Base-by-base conservation (phyloP, 768 basidiomycete genomes). In the Boletus tylopilopsis region DNA sequence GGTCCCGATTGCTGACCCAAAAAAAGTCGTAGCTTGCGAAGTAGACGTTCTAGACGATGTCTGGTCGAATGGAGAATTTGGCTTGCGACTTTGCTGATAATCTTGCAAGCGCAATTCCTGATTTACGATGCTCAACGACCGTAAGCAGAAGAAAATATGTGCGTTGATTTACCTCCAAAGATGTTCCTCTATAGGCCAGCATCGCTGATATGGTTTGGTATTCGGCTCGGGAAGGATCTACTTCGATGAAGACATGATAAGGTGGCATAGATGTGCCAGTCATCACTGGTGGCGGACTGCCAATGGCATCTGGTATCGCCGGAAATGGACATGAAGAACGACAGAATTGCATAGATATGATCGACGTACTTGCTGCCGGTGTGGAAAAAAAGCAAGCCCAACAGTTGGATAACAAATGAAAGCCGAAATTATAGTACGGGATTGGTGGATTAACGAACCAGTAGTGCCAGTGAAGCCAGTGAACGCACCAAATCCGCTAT, bases 181-280 rank as follows among this genome's bases (percentile, higher is more conserved):
- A 94, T 52, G 78, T 83, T 35, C 86, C 85, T 50, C 77, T 69
- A 63, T 93, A 95, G 16, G 77, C 76, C 15, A 87, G 87, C 77
- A 87, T 90, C 54, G 84, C 85, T 16, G 84, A 79, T 46, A 92
- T 91, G 32, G 84, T 79, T 67, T 94, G 91, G 66, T 87, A 95
- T 53, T 88, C 85, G 35, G 86, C 44, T 72, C 16, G 71, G 56
- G 69, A 63, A 15, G 70, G 58, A 55, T 94, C 91, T 58, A 90
- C 90, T 62, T 94, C 91, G 30, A 45, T 64, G 53, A 74, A 81
- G 6, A 73, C 68, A 37, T 66, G 64, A 61, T 84, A 94, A 3
- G 79, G 66, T 4, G 90, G 84, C 54, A 82, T 81, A 15, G 80
- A 71, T 0, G 87, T 78, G 33, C 92, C 91, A 13, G 81, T 83